Conservation (phyloP, 306 rosid species). For the Dryas octopetala region DNA sequence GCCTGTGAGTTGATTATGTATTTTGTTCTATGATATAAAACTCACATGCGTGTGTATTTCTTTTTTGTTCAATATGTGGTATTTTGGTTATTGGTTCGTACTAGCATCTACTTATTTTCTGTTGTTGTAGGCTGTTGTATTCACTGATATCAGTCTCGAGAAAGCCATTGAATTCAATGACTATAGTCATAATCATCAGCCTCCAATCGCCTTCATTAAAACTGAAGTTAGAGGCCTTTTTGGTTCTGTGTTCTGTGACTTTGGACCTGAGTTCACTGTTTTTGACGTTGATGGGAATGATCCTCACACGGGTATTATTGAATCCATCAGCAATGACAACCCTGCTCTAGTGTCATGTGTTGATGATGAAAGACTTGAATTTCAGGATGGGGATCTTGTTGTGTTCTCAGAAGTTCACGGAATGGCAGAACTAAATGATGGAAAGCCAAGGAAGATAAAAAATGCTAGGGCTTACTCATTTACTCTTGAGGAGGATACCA, state of each 20-base stretch:
- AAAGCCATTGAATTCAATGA: conserved; percentile 73
- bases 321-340: conserved; percentile 77
- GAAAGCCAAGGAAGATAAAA: conserved; percentile 73
- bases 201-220: conserved; percentile 82
- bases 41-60: not conserved
- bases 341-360: conserved; percentile 77
- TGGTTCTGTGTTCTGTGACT: conserved; percentile 92
- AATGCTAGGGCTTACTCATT: conserved; percentile 76
- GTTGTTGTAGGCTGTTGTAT: conserved; percentile 72
- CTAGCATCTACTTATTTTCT: conserved; percentile 11
- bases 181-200: conserved; percentile 83
- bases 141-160: conserved; percentile 64
- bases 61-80: not conserved
- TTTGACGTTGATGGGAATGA: conserved; percentile 89
- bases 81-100: conserved; percentile 3
- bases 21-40: not conserved
- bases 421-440: conserved; percentile 84
- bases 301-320: conserved; percentile 80
- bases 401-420: conserved; percentile 89
- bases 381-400: conserved; percentile 92
- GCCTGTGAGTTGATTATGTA: not conserved
- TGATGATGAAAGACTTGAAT: conserved; percentile 91
- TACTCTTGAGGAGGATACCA: conserved; percentile 78
- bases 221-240: conserved; percentile 96
- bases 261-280: conserved; percentile 92